Evolutionary conservation across 306 rosid species (phyloP), one percentile per base, ranked within the genome.

Genomic region (Bauhinia variegata): DNA sequence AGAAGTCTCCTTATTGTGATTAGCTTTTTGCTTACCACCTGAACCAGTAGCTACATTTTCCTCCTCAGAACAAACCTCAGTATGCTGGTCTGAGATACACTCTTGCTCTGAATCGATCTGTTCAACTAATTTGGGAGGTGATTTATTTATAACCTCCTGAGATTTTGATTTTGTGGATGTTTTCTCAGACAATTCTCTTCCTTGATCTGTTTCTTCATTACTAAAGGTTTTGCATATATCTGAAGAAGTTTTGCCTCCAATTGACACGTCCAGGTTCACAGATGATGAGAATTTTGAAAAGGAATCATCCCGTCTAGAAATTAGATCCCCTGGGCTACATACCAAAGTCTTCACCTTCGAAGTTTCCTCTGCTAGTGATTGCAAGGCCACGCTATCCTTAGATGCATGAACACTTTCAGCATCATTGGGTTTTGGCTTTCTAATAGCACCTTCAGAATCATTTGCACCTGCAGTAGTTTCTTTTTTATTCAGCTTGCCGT

Each of bases 401-500:
- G 66, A 73, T 48, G 78, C 75, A 73, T 44, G 32, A 56, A 23
- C 71, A 63, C 63, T 78, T 76, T 77, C 80, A 63, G 53, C 64
- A 53, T 51, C 34, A 38, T 42, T 60, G 68, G 67, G 19, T 74
- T 78, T 55, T 47, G 47, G 67, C 11, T 16, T 54, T 75, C 84
- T 64, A 16, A 77, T 64, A 16, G 78, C 71, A 53, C 66, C n/a
- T n/a, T n/a, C 76, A 28, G 10, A 3, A 67, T 75, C 84, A 60
- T 49, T 79, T 78, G 54, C 72, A 59, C 72, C 85, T 18, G 81
- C 73, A 68, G 79, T 30, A 67, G 69, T 65, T 77, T 54, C 83
- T 68, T 78, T 77, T 53, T 76, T 73, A 39, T 71, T 76, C 60
- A 19, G 78, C n/a, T 65, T 73, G 71, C 30, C 57, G 71, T 63